Evolutionary conservation across 179 eudicot genomes (phyloP).

Genomic region (Patellifolia procumbens): DNA sequence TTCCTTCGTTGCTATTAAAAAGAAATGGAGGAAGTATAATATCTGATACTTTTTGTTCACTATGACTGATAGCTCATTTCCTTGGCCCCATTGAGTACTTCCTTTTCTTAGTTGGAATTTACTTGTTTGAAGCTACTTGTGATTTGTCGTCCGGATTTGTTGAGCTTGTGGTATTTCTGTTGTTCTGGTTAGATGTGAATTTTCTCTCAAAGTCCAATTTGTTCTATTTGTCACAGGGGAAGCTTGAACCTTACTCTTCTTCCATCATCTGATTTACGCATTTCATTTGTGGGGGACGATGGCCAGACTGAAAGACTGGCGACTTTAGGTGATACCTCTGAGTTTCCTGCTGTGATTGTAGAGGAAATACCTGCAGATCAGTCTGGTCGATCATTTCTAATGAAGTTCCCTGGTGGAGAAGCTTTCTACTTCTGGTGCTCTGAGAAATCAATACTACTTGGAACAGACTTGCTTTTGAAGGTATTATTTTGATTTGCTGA

Average conservation of each 20-base stretch:
- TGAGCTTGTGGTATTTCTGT: background rate
- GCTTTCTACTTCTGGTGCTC: slow-evolving; percentile 82
- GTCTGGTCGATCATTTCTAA: slow-evolving; percentile 77
- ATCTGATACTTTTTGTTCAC: background rate
- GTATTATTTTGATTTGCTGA: slow-evolving; percentile 37
- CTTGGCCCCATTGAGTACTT: too few species aligned
- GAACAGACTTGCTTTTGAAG: slow-evolving; percentile 75
- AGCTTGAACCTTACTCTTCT: slow-evolving; percentile 67
- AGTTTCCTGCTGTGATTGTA: slow-evolving; percentile 44
- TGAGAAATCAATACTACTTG: slow-evolving; percentile 76
- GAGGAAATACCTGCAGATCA: slow-evolving; percentile 69
- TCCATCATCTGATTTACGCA: slow-evolving; percentile 81
- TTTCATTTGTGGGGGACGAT: slow-evolving; percentile 78
- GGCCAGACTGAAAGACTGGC: slow-evolving; percentile 68
- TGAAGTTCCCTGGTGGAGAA: slow-evolving; percentile 46
- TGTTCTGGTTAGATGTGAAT: background rate
- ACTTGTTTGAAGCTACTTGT: background rate
- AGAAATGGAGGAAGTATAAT: too few species aligned
- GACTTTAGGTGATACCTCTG: slow-evolving; percentile 47
- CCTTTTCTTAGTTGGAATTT: background rate
- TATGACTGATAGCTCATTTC: too few species aligned
- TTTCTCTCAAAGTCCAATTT: slow-evolving; percentile 10
- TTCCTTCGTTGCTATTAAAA: too few species aligned
- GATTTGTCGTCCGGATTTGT: background rate
- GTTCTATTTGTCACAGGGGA: slow-evolving; percentile 56